These are phyloP conservation scores for Funneliformis caledonium DNA, from an alignment of 371 early-diverging fungal species.

Conservation along the genomic window DNA sequence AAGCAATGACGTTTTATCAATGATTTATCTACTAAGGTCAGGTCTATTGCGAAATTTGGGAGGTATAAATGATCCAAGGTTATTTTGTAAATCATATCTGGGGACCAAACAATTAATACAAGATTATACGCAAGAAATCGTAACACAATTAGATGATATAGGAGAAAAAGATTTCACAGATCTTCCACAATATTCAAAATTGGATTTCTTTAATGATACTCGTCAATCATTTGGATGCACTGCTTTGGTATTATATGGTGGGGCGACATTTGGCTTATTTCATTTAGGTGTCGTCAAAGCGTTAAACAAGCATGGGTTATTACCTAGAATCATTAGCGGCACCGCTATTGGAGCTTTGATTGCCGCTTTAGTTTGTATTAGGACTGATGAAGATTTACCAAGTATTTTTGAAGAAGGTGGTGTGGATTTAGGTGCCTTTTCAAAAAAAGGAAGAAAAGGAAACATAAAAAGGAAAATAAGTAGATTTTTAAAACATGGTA, in stretches of 20 bases:
- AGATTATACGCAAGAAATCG: constrained; percentile 71
- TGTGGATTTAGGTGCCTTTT: constrained; percentile 69
- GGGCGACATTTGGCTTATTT: constrained; percentile 71
- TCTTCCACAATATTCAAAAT: constrained; percentile 58
- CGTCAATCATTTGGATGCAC: constrained; percentile 72
- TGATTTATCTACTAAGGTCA: constrained; percentile 67
- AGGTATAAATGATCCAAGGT: constrained; percentile 68
- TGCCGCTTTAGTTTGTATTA: constrained; percentile 73
- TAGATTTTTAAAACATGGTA: constrained; percentile 69
- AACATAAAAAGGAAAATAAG: constrained; percentile 64
- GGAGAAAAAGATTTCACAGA: constrained; percentile 51
- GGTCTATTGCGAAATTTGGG: constrained; percentile 73
- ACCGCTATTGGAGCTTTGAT: constrained; percentile 74
- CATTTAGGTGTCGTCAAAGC: constrained; percentile 80
- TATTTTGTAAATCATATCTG: constrained; percentile 62
- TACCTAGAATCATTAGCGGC: constrained; percentile 77
- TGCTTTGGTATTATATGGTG: constrained; percentile 74
- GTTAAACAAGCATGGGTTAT: constrained; percentile 62
- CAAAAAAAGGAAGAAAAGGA: constrained; percentile 56
- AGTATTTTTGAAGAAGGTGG: constrained; percentile 63
- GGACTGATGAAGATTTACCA: constrained; percentile 71
- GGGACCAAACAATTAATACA: constrained; percentile 76
- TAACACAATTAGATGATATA: constrained; percentile 62
- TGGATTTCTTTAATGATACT: constrained; percentile 73
- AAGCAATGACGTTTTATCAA: constrained; percentile 58